Evolutionary conservation across 768 basidiomycete genomes (phyloP), one percentile per base, ranked within the genome.

Genomic region (Mycena albidolilacea): DNA sequence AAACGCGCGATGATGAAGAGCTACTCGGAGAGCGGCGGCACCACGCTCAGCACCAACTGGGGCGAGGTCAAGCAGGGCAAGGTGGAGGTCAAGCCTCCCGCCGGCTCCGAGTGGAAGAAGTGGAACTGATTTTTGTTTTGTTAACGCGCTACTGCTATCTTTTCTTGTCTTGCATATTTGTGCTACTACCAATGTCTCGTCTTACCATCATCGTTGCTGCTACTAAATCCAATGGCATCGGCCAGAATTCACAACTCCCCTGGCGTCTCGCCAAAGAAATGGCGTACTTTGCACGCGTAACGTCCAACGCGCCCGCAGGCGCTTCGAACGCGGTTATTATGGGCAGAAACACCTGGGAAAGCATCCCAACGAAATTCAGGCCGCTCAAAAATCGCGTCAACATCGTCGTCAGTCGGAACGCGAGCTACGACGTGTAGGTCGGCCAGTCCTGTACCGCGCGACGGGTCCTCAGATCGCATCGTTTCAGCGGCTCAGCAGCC

Each of bases 341-440:
- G 97, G 98, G 98, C 14, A 88, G 97, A 68, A 96, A 95, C 78
- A 97, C 97, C 15, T 99, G 98, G 98, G 96, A 98, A 83, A 95
- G 95, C 80, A 98, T 99, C 67, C 97, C 98, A 9, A 75, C 79
- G 21, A 94, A 91, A 80, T 94, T 93, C 83, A 87, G 94, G 73
- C 98, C 98, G 6, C 87, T 99, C 21, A 85, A 88, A 52, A 88
- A 87, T 55, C 87, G 98, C 62, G 67, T 88, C 67, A 99, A 99
- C 79, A 80, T 97, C 35, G 91, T 99, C 69, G 82, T 97, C 71
- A 92, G 90, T 81, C 86, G 88, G 61, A 90, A 91, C 75, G 54
- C 79, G 35, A 82, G 84, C 58, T 94, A 92, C 75, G 81, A 89
- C 70, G 79, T 93, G 95, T 95, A 80, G 70, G 93, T 81, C 50